Evolutionary conservation across 192 early-diverging fungal species (phyloP), one percentile per base, ranked within the genome.

Genomic region (Backusella tuberculispora): DNA sequence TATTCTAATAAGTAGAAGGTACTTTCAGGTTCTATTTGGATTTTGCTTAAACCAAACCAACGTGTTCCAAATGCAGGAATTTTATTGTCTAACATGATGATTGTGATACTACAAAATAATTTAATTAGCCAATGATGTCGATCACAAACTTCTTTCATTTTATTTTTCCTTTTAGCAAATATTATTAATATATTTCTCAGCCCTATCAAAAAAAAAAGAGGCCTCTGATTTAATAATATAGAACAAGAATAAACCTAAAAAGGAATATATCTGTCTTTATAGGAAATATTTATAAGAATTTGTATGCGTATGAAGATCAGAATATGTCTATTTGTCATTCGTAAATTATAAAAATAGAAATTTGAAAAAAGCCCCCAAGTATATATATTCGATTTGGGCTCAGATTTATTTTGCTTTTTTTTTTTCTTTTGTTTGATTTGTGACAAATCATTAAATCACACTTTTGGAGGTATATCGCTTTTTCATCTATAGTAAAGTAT

Each of bases 311-410:
- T 50, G 47, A 19, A 42, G 19, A 3, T 2, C 8, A 24, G n/a
- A 19, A n/a, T n/a, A n/a, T n/a, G n/a, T n/a, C n/a, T n/a, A n/a
- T n/a, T n/a, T n/a, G n/a, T 3, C 9, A 24, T 56, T 19, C 19
- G 24, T n/a, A n/a, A 56, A 56, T 56, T n/a, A 56, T 56, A 56
- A 56, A 56, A 56, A 56, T 56, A 56, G 50, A 56, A 21, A 21
- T 0, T n/a, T n/a, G n/a, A n/a, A n/a, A n/a, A n/a, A n/a, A n/a
- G n/a, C n/a, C n/a, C n/a, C n/a, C n/a, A n/a, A n/a, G n/a, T n/a
- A n/a, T n/a, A n/a, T n/a, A n/a, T n/a, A n/a, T n/a, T n/a, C n/a
- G n/a, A n/a, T n/a, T n/a, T n/a, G n/a, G n/a, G n/a, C n/a, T n/a
- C n/a, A n/a, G n/a, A n/a, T n/a, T n/a, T n/a, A n/a, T n/a, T n/a